Percentiles rank a stretch among this genome's conserved stretches.
phyloP scores from a whole-genome alignment of 495 filamentous ascomycete species.

The Penicillium steckii region DNA sequence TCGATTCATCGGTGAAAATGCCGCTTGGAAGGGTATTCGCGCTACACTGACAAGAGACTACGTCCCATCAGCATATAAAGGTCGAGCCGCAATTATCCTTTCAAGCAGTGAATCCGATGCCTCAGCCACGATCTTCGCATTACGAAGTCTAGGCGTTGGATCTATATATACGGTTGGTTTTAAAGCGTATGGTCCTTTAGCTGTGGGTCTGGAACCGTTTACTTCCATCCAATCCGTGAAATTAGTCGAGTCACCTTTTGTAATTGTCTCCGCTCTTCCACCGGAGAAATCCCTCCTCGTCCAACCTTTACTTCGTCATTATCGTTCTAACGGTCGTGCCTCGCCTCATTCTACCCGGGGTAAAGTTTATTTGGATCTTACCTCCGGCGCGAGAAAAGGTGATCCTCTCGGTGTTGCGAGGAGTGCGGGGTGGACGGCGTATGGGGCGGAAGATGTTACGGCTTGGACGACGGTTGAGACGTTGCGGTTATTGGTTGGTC shows the following conservation, averaged over 20 bases:
- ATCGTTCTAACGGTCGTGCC: conserved; percentile 38
- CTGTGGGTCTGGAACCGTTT: conserved; percentile 69
- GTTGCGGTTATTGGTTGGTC: conserved; percentile 70
- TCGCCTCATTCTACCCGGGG: conserved; percentile 53
- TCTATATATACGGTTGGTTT: conserved; percentile 85
- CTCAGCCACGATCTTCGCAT: conserved; percentile 70
- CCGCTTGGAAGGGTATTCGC: conserved; percentile 79
- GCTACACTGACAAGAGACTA: conserved; percentile 77
- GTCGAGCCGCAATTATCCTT: conserved; percentile 70
- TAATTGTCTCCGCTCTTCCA: conserved; percentile 74
- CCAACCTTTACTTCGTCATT: conserved; percentile 74
- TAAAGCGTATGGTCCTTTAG: conserved; percentile 61
- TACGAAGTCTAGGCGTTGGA: conserved; percentile 70
- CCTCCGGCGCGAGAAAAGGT: conserved; percentile 63
- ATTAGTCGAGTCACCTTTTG: conserved; percentile 70
- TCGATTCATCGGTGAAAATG: conserved; percentile 70
- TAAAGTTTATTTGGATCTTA: conserved; percentile 79
- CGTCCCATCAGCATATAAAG: conserved; percentile 75
- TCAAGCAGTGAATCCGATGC: conserved; percentile 68
- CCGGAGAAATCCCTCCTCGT: conserved; percentile 77
- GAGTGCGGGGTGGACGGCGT: conserved; percentile 72
- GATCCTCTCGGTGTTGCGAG: conserved; percentile 69
- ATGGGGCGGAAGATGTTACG: conserved; percentile 73
- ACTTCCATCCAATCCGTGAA: conserved; percentile 78
- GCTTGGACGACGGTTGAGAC: conserved; percentile 83